Conservation (phyloP, 805 yeast species). For the Starmerella apicola region DNA sequence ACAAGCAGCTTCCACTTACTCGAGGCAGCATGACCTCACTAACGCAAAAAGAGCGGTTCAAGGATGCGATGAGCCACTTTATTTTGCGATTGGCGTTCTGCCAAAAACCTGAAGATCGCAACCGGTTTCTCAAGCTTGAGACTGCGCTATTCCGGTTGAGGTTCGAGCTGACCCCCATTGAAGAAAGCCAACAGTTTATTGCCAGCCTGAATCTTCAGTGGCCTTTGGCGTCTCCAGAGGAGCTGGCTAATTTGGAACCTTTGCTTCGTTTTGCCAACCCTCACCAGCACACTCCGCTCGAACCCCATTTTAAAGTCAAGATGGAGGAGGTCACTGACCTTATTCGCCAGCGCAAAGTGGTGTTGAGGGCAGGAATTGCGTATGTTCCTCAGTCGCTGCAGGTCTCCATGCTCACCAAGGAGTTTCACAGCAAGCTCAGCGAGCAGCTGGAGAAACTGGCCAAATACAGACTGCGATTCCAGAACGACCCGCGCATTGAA, state of each 20-base stretch:
- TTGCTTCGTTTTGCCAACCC: conserved; percentile 33
- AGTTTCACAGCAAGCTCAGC: conserved; percentile 45
- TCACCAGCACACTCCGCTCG: conserved; percentile 32
- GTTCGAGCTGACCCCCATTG: conserved; percentile 46
- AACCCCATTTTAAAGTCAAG: conserved; percentile 52
- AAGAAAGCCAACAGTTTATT: conserved; percentile 65
- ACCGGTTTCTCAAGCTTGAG: conserved; percentile 68
- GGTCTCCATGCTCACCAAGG: conserved; percentile 52
- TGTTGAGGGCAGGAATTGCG: conserved; percentile 56
- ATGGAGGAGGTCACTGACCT: conserved; percentile 71
- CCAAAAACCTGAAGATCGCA: conserved; percentile 64
- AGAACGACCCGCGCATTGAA: conserved; percentile 80
- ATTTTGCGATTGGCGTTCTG: conserved; percentile 83
- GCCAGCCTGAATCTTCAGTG: conserved; percentile 53
- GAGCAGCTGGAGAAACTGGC: conserved; percentile 52
- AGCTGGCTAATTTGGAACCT: conserved; percentile 40
- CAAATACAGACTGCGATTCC: conserved; percentile 67
- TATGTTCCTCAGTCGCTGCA: conserved; percentile 78
- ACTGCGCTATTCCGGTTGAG: conserved; percentile 60
- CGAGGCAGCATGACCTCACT: conserved; percentile 2
- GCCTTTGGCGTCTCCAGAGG: conserved; percentile 53
- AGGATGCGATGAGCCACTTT: conserved; percentile 87
- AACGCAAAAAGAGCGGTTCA: conserved; percentile 44
- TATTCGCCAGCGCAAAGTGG: conserved; percentile 59
- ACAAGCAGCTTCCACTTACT: conserved; percentile 52